Evolutionary conservation across 208 protist species (phyloP).

Genomic region (Leishmania major): DNA sequence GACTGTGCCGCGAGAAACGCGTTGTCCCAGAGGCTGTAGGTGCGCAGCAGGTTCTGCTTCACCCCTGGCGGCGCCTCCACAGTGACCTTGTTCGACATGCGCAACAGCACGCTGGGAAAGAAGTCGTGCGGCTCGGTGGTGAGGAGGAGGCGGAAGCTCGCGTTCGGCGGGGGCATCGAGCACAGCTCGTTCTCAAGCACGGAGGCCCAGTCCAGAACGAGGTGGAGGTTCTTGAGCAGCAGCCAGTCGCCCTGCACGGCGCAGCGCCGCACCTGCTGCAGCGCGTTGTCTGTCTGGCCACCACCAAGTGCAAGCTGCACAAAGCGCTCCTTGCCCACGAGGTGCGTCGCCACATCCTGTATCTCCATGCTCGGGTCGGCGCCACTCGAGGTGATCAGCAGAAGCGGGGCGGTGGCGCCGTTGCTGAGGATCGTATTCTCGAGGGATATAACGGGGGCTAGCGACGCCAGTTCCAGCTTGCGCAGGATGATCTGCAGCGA

Average conservation of each 20-base stretch:
- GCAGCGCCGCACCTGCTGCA: constrained; percentile 85
- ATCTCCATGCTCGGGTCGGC: constrained; percentile 96
- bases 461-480: constrained; percentile 65
- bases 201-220: constrained; percentile 94
- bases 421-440: constrained; percentile 63
- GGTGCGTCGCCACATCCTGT: constrained; percentile 82
- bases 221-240: constrained; percentile 97
- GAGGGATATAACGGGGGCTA: constrained; percentile 72
- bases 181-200: constrained; percentile 93
- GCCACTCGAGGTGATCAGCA: constrained; percentile 94
- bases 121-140: constrained; percentile 94
- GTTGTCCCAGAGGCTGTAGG: constrained; percentile 86
- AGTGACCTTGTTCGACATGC: constrained; percentile 94
- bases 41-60: constrained; percentile 95
- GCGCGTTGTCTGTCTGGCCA: constrained; percentile 91
- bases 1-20: constrained; percentile 62
- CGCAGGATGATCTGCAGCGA: constrained; percentile 64
- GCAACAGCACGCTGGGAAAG: constrained; percentile 95
- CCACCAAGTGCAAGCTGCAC: constrained; percentile 95
- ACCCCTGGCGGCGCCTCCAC: constrained; percentile 96
- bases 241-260: constrained; percentile 92
- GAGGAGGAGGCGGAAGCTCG: constrained; percentile 95
- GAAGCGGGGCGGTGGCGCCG: constrained; percentile 67
- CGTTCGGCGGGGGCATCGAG: constrained; percentile 78
- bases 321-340: constrained; percentile 81